Conservation (phyloP, 1,284 basidiomycete species). For the Amylostereum areolatum region DNA sequence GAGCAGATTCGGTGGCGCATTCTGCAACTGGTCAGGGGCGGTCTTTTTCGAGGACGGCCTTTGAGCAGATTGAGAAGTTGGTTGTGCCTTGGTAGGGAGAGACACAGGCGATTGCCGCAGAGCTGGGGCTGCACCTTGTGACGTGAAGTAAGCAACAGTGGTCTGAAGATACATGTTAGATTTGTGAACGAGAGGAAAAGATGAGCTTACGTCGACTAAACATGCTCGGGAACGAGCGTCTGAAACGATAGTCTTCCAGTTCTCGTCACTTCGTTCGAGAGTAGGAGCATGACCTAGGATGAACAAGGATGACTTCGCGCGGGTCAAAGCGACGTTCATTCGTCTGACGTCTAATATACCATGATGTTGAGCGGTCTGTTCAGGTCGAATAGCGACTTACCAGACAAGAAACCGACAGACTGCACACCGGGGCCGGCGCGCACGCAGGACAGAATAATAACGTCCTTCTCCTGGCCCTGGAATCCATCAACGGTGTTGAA, state of each 20-base stretch:
- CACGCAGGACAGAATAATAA: constrained; percentile 94
- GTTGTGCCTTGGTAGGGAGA: not conserved
- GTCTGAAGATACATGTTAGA: constrained; percentile 21
- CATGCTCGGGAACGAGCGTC: constrained; percentile 62
- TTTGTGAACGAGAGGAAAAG: not conserved
- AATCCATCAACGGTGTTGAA: constrained; percentile 99
- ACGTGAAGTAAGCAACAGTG: constrained; percentile 32
- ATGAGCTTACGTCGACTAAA: constrained; percentile 45
- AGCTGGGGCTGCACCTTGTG: constrained; percentile 7
- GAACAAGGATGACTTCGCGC: constrained; percentile 92
- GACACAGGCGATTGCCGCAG: not conserved
- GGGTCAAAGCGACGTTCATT: constrained; percentile 97
- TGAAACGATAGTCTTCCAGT: constrained; percentile 74
- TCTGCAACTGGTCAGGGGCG: not conserved
- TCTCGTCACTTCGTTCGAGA: constrained; percentile 76
- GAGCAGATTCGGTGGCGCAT: too few relatives aligned
- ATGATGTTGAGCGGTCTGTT: constrained; percentile 7
- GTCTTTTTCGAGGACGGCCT: not conserved
- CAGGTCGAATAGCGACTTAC: constrained; percentile 31
- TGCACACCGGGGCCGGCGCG: constrained; percentile 80
- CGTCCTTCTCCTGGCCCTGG: constrained; percentile 96
- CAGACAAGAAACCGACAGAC: constrained; percentile 84
- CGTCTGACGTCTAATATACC: constrained; percentile 62
- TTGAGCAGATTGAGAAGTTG: constrained; percentile 5
- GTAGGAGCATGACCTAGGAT: constrained; percentile 89